phyloP scores from a whole-genome alignment of 176 grass and related monocot species.

The Musa itinerans region DNA sequence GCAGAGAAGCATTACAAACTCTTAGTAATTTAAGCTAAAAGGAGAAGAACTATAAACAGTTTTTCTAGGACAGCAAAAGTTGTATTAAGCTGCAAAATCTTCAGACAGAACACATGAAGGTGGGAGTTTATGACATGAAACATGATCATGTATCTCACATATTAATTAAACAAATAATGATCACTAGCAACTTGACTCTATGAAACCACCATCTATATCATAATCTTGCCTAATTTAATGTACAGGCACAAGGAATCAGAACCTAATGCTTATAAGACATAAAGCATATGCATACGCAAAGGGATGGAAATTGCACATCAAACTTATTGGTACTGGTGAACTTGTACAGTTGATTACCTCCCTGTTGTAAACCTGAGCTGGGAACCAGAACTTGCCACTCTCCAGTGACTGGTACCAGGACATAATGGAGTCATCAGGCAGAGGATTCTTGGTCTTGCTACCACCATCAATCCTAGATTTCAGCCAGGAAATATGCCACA shows the following conservation, averaged over 20 bases:
- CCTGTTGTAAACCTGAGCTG: constrained; percentile 92
- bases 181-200: no score
- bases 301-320: no score
- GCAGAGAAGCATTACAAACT: constrained; percentile 35
- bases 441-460: constrained; percentile 19
- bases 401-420: constrained; percentile 74
- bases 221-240: no score
- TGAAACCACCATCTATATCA: background rate
- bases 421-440: constrained; percentile 66
- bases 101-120: background rate
- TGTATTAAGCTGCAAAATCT: no score
- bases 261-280: background rate
- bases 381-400: constrained; percentile 82
- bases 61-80: no score
- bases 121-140: no score
- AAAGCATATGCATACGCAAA: no score
- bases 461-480: constrained; percentile 20
- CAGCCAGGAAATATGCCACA: constrained; percentile 71
- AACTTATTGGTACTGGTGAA: background rate
- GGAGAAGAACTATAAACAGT: background rate
- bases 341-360: constrained; percentile 39
- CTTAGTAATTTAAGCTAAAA: constrained; percentile 3
- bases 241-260: background rate
- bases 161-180: no score
- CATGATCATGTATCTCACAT: no score